phyloP scores from a whole-genome alignment of 805 yeast genomes.

The Zygoascus biomembranicola region DNA sequence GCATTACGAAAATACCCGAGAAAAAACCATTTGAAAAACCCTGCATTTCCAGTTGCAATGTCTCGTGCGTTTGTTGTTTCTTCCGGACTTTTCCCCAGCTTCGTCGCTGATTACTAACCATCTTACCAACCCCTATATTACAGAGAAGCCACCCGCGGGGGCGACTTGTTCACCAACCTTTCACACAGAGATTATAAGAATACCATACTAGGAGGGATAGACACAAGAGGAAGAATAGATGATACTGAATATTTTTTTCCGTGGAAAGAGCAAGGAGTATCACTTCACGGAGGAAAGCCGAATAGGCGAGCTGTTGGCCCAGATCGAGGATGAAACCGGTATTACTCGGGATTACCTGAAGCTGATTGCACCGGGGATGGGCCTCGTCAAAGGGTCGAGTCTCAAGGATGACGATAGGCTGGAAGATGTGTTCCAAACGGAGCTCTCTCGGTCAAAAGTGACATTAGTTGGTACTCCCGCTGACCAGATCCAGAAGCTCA shows the following conservation, averaged over 20 bases:
- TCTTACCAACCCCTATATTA: background rate
- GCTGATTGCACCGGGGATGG: slow-evolving; percentile 23
- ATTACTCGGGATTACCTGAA: slow-evolving; percentile 25
- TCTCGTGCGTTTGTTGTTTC: no score
- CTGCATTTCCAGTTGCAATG: no score
- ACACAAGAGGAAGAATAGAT: slow-evolving; percentile 2
- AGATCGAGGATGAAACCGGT: slow-evolving; percentile 21
- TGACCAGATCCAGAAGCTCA: slow-evolving; percentile 19
- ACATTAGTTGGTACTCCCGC: slow-evolving; percentile 27
- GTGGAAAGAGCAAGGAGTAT: slow-evolving; percentile 11
- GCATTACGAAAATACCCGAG: no score
- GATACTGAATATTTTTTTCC: slow-evolving; percentile 15
- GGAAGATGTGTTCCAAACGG: slow-evolving; percentile 9
- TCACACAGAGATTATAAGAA: no score
- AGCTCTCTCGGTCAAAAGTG: slow-evolving; percentile 14
- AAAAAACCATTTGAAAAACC: no score
- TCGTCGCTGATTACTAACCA: background rate
- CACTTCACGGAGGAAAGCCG: slow-evolving; percentile 13
- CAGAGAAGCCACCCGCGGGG: background rate
- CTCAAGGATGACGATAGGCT: slow-evolving; percentile 10
- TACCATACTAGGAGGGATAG: background rate
- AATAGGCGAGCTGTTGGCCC: slow-evolving; percentile 17
- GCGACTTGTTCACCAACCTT: no score
- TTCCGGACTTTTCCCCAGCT: no score
- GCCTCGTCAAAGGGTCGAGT: slow-evolving; percentile 16